Conservation (phyloP, 2,329 filamentous ascomycete genomes). For the Nemania serpens region DNA sequence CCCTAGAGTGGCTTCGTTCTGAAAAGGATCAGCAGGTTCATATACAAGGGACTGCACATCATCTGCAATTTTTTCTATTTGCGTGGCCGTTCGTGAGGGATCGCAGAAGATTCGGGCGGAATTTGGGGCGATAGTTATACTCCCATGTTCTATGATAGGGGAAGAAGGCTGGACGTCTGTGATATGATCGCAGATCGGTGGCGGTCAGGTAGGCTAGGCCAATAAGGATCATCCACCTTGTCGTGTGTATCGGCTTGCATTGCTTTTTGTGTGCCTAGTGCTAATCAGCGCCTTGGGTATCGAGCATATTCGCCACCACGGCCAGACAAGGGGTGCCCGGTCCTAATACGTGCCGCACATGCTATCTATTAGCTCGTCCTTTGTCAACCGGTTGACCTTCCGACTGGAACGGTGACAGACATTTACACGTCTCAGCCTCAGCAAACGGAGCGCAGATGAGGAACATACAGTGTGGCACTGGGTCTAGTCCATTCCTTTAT, state of each 20-base stretch:
- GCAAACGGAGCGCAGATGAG: no score
- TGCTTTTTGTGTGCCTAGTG: not conserved
- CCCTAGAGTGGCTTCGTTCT: no score
- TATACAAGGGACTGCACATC: constrained; percentile 16
- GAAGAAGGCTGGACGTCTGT: not conserved
- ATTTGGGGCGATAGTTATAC: not conserved
- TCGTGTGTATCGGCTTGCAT: not conserved
- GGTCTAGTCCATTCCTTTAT: no score
- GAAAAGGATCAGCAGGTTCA: constrained; percentile 23
- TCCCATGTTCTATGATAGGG: not conserved
- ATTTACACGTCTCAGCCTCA: constrained; percentile 5
- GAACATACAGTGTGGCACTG: no score
- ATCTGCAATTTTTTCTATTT: constrained; percentile 8
- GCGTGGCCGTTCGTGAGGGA: no score
- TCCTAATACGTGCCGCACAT: not conserved
- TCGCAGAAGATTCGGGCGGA: not conserved
- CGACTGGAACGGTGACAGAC: not conserved
- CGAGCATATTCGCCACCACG: not conserved
- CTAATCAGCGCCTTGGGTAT: not conserved
- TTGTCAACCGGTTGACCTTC: not conserved
- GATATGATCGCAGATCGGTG: constrained; percentile 18
- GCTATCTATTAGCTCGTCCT: not conserved
- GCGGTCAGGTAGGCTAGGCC: constrained; percentile 10
- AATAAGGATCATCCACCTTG: constrained; percentile 5
- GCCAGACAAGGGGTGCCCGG: not conserved